Base-by-base conservation (phyloP, 1,139 yeast species). In the Candida albicans region DNA sequence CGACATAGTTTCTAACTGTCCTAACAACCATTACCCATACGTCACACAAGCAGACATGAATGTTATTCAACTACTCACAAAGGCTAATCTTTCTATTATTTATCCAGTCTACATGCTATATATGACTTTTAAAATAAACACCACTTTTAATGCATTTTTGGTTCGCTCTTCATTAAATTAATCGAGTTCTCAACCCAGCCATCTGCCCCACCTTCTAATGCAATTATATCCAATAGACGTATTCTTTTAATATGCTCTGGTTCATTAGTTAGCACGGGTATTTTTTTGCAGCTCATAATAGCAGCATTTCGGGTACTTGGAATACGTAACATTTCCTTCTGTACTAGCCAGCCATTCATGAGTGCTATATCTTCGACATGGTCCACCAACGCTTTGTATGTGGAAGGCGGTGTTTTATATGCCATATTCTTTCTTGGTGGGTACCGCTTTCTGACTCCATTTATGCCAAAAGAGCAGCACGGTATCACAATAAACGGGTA, bases 271-370 rank as follows among this genome's bases (percentile, higher is more conserved):
- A 53, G 52, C 24, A 52, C 49, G 2, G 58, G 61, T 32, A 64
- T 62, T 44, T 57, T 64, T 26, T 62, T 58, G 40, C 78, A 73
- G 1, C 96, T 96, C 44, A 93, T 83, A 7, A 93, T 67, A 0
- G 98, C 97, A 1, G 95, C 91, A 56, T 91, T 93, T 59, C 98
- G 73, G 0, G 99, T 93, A 48, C 96, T 87, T 25, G 99, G 99
- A 33, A 93, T 93, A 49, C 99, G 73, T 40, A 93, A 67, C 85
- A 87, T 85, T 60, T 93, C 98, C 54, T 84, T 80, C 57, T 88
- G 86, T 2, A 84, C 86, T 9, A 74, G 67, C 98, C 98, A 93
- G 0, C 97, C 98, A 56, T 81, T 81, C 42, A 70, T 61, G 28
- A 60, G 60, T 0, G 96, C 81, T 24, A 90, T 58, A 30, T 80